These are phyloP conservation scores for Hypoxylon rickii DNA, from an alignment of 495 filamentous ascomycete genomes.

Conservation along the genomic window DNA sequence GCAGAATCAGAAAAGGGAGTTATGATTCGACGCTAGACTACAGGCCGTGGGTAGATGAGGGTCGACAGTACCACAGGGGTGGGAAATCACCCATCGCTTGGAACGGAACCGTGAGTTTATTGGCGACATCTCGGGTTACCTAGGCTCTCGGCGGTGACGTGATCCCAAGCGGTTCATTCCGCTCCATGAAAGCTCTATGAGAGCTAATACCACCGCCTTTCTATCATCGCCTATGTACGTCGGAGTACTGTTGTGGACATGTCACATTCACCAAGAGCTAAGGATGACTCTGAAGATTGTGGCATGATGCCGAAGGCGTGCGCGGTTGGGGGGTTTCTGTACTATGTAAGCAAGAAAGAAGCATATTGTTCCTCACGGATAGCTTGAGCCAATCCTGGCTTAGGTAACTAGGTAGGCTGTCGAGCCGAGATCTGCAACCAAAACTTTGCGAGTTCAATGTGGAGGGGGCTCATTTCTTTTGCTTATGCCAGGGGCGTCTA, in stretches of 20 bases:
- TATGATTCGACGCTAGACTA: constrained; percentile 3
- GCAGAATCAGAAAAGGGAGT: constrained; percentile 5
- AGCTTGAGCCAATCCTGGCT: too few relatives aligned
- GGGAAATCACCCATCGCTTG: constrained; percentile 21
- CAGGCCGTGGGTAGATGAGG: constrained; percentile 1
- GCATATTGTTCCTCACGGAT: too few relatives aligned
- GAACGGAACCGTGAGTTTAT: constrained; percentile 1
- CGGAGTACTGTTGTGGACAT: too few relatives aligned
- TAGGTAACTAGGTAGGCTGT: too few relatives aligned
- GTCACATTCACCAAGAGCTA: too few relatives aligned
- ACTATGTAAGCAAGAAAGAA: too few relatives aligned
- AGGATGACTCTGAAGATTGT: too few relatives aligned
- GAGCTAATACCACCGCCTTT: not conserved
- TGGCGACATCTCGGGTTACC: constrained; percentile 3
- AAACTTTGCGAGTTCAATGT: not conserved
- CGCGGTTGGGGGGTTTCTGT: too few relatives aligned
- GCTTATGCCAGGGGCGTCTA: not conserved
- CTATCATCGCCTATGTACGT: not conserved
- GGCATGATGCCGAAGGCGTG: too few relatives aligned
- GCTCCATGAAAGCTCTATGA: not conserved
- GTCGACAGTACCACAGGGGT: constrained; percentile 7
- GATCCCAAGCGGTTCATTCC: constrained; percentile 12
- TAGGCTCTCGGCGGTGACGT: constrained; percentile 22
- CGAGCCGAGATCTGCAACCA: constrained; percentile 19
- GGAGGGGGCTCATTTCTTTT: constrained; percentile 3